These are phyloP conservation scores for Endoconidiophora laricicola DNA, from an alignment of 2,329 filamentous ascomycete species.

Conservation along the genomic window DNA sequence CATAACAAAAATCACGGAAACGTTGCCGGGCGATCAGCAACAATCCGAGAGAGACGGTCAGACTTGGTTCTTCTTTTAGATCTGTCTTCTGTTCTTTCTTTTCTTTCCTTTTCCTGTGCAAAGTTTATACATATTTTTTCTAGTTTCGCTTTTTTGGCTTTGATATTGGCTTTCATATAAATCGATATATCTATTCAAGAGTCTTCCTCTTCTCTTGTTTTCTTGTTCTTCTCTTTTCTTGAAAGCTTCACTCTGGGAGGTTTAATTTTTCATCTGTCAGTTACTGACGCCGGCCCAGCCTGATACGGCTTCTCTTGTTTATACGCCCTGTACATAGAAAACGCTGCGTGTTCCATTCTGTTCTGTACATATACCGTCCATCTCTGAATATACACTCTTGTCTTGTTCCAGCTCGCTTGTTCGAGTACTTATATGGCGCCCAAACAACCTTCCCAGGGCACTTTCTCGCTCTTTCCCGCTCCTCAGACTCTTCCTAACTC, in stretches of 20 bases:
- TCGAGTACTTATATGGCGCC: not conserved
- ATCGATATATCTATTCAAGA: too few species aligned
- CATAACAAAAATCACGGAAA: not conserved
- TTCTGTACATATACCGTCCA: not conserved
- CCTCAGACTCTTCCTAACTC: not conserved
- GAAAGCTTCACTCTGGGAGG: not conserved
- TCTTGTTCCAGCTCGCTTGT: not conserved
- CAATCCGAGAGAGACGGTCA: too few species aligned
- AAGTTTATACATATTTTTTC: not conserved
- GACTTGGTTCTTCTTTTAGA: not conserved
- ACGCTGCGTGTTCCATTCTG: too few species aligned
- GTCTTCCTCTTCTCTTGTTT: not conserved
- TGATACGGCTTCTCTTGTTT: too few species aligned
- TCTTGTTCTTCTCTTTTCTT: not conserved
- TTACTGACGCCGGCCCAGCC: too few species aligned
- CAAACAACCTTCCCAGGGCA: conserved; percentile 6
- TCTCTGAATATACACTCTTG: too few species aligned
- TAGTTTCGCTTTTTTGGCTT: not conserved
- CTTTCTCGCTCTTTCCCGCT: conserved; percentile 10
- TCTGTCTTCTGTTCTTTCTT: not conserved
- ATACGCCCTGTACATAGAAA: too few species aligned
- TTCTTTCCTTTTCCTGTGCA: not conserved
- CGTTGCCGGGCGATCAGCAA: not conserved
- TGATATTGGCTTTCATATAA: not conserved
- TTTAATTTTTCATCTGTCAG: not conserved